These are phyloP conservation scores for Limtongia smithiae DNA, from an alignment of 805 yeast genomes.

Conservation along the genomic window DNA sequence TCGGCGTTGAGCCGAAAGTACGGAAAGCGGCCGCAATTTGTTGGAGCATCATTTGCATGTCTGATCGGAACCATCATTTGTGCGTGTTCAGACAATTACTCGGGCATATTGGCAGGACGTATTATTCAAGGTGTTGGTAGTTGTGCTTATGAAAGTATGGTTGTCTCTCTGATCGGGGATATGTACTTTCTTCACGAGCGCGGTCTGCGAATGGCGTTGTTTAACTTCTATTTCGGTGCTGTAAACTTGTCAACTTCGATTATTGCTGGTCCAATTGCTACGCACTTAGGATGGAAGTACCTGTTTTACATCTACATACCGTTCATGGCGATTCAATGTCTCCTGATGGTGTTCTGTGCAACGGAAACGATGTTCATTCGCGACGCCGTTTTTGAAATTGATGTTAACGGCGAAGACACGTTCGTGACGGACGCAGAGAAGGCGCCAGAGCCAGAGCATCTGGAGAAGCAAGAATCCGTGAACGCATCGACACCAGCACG, in stretches of 20 bases:
- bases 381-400: neutral
- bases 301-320: neutral
- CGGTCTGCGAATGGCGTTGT: conserved; percentile 46
- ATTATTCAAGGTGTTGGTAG: conserved; percentile 37
- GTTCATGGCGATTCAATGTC: neutral
- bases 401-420: neutral
- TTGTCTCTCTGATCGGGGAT: conserved; percentile 49
- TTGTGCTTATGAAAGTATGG: conserved; percentile 42
- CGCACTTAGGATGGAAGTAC: conserved; percentile 45
- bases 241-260: conserved; percentile 57
- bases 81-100: neutral
- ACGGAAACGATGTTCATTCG: conserved; percentile 2
- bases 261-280: conserved; percentile 54
- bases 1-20: neutral
- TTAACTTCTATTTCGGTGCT: conserved; percentile 51
- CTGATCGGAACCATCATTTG: conserved; percentile 1
- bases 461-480: neutral
- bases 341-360: neutral
- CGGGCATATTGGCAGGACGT: conserved; percentile 15
- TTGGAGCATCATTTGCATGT: neutral
- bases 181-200: conserved; percentile 51
- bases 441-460: neutral
- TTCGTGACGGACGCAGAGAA: conserved; percentile 2
- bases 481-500: neutral
- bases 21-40: conserved; percentile 2